These are phyloP conservation scores for Climacium dendroides DNA, from an alignment of 225 moss, liverwort and hornwort genomes.

Conservation along the genomic window DNA sequence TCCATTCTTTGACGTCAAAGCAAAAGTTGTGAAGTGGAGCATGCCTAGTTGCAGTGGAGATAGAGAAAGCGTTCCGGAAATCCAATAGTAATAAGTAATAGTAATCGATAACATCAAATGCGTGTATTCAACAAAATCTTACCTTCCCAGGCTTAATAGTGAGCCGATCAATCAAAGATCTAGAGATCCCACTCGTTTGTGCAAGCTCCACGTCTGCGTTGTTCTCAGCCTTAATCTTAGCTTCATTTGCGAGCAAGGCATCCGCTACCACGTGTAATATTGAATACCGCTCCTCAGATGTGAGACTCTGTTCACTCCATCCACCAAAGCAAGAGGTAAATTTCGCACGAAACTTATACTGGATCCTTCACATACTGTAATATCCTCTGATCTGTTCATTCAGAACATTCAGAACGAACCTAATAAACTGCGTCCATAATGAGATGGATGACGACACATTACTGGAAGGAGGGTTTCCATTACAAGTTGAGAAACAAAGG, in stretches of 20 bases:
- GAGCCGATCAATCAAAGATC: conserved; percentile 62
- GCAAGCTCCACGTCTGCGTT: conserved; percentile 66
- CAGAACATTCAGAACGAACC: neutral
- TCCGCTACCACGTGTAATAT: conserved; percentile 53
- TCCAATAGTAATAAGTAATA: neutral
- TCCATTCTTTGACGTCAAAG: neutral
- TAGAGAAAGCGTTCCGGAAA: neutral
- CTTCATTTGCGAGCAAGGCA: conserved; percentile 69
- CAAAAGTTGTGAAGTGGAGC: neutral
- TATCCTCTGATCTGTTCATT: neutral
- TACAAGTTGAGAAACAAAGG: neutral
- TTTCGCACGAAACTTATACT: neutral
- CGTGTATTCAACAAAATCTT: neutral
- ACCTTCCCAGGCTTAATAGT: conserved; percentile 86
- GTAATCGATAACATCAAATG: neutral
- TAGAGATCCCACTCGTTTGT: conserved; percentile 36
- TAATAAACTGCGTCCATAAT: neutral
- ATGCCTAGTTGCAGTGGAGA: neutral
- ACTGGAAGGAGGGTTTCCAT: neutral
- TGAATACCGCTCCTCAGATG: conserved; percentile 48
- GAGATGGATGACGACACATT: neutral
- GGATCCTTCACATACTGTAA: neutral
- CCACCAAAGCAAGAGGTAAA: neutral
- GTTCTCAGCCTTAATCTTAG: conserved; percentile 56
- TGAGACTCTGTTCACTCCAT: conserved; percentile 45